Evolutionary conservation across 2,329 filamentous ascomycete genomes (phyloP).

Genomic region (Periglandula ipomoeae): DNA sequence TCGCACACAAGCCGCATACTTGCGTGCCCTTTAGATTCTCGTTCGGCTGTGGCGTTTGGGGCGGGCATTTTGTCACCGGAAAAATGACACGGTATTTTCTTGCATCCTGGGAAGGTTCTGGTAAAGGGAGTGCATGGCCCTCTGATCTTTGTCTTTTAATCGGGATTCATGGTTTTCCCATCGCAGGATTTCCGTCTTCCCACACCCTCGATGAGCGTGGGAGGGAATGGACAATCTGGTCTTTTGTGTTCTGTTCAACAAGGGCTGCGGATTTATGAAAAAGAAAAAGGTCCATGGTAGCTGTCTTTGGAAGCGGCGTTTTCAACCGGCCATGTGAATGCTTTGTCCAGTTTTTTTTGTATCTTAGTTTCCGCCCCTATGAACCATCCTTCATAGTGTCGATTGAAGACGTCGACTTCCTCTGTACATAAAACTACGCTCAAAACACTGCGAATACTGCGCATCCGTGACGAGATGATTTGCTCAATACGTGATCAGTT

Average conservation of each 20-base stretch:
- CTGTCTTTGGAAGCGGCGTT: constrained; percentile 5
- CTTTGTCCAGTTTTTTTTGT: constrained; percentile 2
- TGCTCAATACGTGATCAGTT: neutral
- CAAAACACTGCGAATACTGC: neutral
- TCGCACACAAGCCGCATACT: neutral
- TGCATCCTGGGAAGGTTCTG: neutral
- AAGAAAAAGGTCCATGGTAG: neutral
- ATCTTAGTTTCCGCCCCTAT: neutral
- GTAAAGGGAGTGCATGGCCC: neutral
- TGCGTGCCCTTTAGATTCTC: constrained; percentile 6
- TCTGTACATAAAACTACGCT: constrained; percentile 4
- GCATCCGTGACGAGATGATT: neutral
- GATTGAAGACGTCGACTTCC: neutral
- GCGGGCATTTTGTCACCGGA: constrained; percentile 5
- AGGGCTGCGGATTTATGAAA: neutral
- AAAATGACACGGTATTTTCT: neutral
- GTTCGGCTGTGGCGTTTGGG: constrained; percentile 9
- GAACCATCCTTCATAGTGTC: constrained; percentile 1
- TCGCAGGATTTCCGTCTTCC: neutral
- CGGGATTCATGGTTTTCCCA: neutral
- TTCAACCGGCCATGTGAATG: constrained; percentile 3
- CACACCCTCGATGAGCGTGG: too few relatives aligned
- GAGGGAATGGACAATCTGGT: too few relatives aligned
- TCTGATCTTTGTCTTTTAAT: neutral
- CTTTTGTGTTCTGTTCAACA: neutral